Evolutionary conservation across 140 eudicot genomes (phyloP), one percentile per base, ranked within the genome.

Genomic region (Oenanthe javanica): DNA sequence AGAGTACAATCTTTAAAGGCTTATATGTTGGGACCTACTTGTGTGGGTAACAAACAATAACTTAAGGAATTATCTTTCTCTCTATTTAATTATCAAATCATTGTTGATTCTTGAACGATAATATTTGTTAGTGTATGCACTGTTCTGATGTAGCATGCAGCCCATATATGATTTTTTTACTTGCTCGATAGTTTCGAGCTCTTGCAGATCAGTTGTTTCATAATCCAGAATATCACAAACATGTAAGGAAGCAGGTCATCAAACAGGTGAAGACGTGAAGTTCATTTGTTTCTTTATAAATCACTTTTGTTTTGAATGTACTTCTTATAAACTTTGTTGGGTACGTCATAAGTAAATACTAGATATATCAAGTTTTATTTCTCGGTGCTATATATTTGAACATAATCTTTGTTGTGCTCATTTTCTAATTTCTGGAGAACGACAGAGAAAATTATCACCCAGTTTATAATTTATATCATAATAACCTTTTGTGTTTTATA

Each of bases 201-300:
- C 86, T 88, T 76, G 86, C 92, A 76, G 92, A 88, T 84, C 92
- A 88, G 84, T 75, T 88, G 79, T 86, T 79, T 77, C 92, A 77
- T 69, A 84, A 84, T 80, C 92, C 87, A 46, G 86, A 86, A 74
- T 86, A 88, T 80, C 92, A 88, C 83, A 88, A 84, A 43, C 85
- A 84, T 82, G 88, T 88, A 43, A 77, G 92, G 73, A 88, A 86
- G 85, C 63, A 82, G 78, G 86, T 88, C 51, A 64, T 77, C 78
- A 88, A 88, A 79, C 92, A 88, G 92, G 92, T 88, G 49, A 23
- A 52, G 11, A 88, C 89, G 92, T 88, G 49, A 23, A 52, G 11
- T 78, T 78, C 54, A 25, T 23, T 47, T 63, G 14, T 51, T 75
- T 43, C 31, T 49, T 36, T 25, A 40, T 51, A 36, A 5, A 6